phyloP scores from a whole-genome alignment of 495 filamentous ascomycete genomes.

The Cercophora scortea region DNA sequence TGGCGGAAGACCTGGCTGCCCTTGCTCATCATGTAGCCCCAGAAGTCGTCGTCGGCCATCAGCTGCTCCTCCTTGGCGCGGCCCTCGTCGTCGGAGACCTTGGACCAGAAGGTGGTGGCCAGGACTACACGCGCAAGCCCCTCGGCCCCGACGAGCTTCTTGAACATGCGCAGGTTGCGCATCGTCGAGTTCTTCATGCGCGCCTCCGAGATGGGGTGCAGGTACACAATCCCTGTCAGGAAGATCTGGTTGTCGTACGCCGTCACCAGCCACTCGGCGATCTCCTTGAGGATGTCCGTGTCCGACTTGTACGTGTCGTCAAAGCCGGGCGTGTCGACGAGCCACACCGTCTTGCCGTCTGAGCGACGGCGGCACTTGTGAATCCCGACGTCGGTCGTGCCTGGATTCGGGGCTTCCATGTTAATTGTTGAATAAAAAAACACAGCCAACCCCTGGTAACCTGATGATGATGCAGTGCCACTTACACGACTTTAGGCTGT shows the following conservation, averaged over 20 bases:
- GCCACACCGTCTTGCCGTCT: constrained; percentile 3
- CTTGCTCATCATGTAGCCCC: constrained; percentile 4
- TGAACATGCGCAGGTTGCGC: constrained; percentile 25
- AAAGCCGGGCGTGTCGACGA: constrained; percentile 35
- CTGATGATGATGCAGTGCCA: too few relatives aligned
- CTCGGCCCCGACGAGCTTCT: constrained; percentile 23
- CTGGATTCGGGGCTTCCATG: not conserved
- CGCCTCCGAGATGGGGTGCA: constrained; percentile 31
- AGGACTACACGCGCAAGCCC: constrained; percentile 24
- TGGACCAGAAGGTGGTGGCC: constrained; percentile 36
- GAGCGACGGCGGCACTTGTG: not conserved
- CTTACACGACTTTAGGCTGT: constrained; percentile 8
- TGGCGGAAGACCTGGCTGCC: constrained; percentile 3
- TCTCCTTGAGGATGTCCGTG: constrained; percentile 25
- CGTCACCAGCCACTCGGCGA: constrained; percentile 18
- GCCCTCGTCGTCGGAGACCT: constrained; percentile 2
- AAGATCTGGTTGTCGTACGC: constrained; percentile 19
- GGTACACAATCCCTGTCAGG: constrained; percentile 29
- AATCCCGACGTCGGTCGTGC: constrained; percentile 2
- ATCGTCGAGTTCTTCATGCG: constrained; percentile 22
- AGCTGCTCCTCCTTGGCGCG: constrained; percentile 6
- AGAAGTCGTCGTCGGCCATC: constrained; percentile 6
- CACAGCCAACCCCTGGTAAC: too few relatives aligned
- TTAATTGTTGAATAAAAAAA: too few relatives aligned
- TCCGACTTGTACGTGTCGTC: constrained; percentile 27